A percentile compares a stretch with the other conserved stretches of the same genome.
These are phyloP conservation scores for Fragaria ananassa DNA, from an alignment of 306 rosid species.

Conservation along the genomic window DNA sequence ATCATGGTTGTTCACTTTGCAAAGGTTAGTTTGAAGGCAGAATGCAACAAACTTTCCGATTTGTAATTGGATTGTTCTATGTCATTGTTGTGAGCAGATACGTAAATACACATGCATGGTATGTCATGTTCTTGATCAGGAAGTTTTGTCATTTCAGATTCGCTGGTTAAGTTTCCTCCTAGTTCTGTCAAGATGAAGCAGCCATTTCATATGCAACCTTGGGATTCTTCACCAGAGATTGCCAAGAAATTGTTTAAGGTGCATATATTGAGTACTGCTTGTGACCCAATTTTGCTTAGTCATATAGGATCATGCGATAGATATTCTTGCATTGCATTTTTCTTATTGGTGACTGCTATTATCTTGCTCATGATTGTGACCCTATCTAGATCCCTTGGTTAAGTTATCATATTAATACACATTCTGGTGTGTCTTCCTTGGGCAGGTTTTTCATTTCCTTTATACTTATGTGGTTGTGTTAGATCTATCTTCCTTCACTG, in stretches of 20 bases:
- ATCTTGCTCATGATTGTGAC: not conserved
- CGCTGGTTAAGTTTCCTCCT: slow-evolving; percentile 81
- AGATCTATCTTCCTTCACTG: slow-evolving; percentile 75
- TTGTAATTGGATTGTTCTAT: not conserved
- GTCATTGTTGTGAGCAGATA: not conserved
- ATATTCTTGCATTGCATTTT: not conserved
- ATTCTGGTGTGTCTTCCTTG: slow-evolving; percentile 23
- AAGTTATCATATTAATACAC: slow-evolving; percentile 7
- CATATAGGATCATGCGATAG: not conserved
- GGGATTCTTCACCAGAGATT: slow-evolving; percentile 79
- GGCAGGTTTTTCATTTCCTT: slow-evolving; percentile 87
- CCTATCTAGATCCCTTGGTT: slow-evolving; percentile 3
- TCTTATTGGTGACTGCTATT: not conserved
- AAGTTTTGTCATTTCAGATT: slow-evolving; percentile 46
- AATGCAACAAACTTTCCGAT: not conserved
- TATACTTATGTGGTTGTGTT: slow-evolving; percentile 65
- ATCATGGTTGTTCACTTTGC: slow-evolving; percentile 68
- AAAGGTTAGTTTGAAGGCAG: slow-evolving; percentile 54
- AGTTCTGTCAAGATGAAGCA: slow-evolving; percentile 83
- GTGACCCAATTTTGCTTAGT: slow-evolving; percentile 3
- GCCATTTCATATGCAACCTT: slow-evolving; percentile 76
- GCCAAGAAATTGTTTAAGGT: slow-evolving; percentile 95
- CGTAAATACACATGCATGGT: not conserved
- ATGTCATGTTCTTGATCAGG: slow-evolving; percentile 1
- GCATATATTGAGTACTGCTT: slow-evolving; percentile 3